Evolutionary conservation across 2,329 filamentous ascomycete genomes (phyloP), one percentile per base, ranked within the genome.

Genomic region (Phaeosphaeria sp.): DNA sequence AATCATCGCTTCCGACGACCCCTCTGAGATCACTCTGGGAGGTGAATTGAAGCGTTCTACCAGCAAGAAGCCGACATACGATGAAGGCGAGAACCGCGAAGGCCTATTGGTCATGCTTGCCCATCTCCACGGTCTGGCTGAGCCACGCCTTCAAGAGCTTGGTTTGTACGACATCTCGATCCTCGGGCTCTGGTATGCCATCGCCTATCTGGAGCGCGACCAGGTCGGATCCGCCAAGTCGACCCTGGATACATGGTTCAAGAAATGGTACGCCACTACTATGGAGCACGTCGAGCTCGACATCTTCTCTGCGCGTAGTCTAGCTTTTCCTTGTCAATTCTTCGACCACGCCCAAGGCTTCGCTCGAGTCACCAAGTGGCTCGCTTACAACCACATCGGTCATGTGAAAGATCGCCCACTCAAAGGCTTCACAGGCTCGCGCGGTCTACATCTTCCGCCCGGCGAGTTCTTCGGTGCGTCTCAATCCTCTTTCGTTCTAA

Each of bases 281-380:
- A 51, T 64, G 45, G 50, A 40, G 11, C 40, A 30, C 3, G 15
- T 20, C 15, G 30, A 55, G 6, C 33, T 66, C 15, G 55, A 45
- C 4, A 30, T 60, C 3, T 36, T 57, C 18, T 36, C 18, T 7
- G 63, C 61, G 8, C 55, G 49, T 21, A 50, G 47, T 18, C 52
- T 75, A 1, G 63, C 72, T 0, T 67, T 71, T n/a, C 74, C 75
- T 0, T 69, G 67, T 52, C 65, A 66, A 24, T 33, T 57, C 2
- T 76, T 77, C 61, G 64, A 74, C 25, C 63, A 75, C 53, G 65
- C 67, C 6, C 18, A 53, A 2, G 75, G 65, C 1, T 77, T 75
- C 40, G 57, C 60, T 0, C 44, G 45, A 0, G 61, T 66, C 3
- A 77, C 73, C 0, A 71, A 68, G 56, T 69, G 55, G n/a, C 61